Evolutionary conservation across 2,329 filamentous ascomycete species (phyloP).

Genomic region (Blumeriella jaapii): DNA sequence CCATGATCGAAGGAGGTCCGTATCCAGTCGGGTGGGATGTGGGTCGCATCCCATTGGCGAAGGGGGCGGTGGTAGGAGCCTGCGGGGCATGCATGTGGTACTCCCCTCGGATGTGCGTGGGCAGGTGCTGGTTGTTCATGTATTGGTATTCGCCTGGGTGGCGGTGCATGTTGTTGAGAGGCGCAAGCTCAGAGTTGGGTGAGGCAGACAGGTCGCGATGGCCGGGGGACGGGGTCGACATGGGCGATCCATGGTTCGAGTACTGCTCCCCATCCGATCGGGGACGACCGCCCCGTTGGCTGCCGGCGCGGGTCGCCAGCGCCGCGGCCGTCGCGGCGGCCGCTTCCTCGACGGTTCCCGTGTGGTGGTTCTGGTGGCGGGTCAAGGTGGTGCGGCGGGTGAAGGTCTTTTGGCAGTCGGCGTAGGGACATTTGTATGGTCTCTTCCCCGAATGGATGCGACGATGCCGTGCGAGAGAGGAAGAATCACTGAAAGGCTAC

Average conservation of each 20-base stretch:
- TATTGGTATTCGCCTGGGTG: constrained; percentile 54
- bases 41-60: constrained; percentile 45
- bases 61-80: constrained; percentile 46
- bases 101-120: constrained; percentile 69
- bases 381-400: constrained; percentile 91
- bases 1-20: constrained; percentile 65
- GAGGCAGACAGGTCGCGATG: constrained; percentile 72
- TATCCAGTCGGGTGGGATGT: constrained; percentile 81
- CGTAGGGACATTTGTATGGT: constrained; percentile 95
- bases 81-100: constrained; percentile 39
- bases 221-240: constrained; percentile 74
- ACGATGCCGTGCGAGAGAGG: constrained; percentile 83
- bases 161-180: constrained; percentile 49
- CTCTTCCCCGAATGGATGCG: constrained; percentile 92
- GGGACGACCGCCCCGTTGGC: constrained; percentile 35
- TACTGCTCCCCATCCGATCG: constrained; percentile 61
- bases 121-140: constrained; percentile 67
- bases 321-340: constrained; percentile 81
- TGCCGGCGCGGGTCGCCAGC: constrained; percentile 42
- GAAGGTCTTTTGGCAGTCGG: constrained; percentile 97
- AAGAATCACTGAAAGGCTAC: constrained; percentile 92
- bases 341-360: constrained; percentile 87
- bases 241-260: constrained; percentile 60
- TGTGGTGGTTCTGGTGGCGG: constrained; percentile 91
- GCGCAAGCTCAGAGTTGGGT: constrained; percentile 62